Percentiles rank a stretch among this genome's conserved stretches.
These are phyloP conservation scores for Saussurea involucrata DNA, from an alignment of 129 eudicot genomes.

Conservation along the genomic window DNA sequence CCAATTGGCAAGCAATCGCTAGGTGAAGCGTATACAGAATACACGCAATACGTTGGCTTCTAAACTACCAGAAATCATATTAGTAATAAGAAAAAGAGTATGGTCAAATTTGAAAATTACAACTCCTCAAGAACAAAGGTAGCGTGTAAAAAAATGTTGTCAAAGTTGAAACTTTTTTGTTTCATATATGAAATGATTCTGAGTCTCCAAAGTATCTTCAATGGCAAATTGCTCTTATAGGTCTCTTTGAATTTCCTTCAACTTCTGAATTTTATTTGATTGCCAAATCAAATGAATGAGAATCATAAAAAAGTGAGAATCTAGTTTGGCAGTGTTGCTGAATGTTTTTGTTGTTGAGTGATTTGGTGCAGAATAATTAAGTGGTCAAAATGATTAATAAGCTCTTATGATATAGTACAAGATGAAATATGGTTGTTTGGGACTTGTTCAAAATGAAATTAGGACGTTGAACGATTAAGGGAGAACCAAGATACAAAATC, in stretches of 20 bases:
- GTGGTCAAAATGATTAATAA: no score
- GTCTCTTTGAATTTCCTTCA: neutral
- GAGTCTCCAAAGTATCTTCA: neutral
- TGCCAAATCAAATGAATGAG: neutral
- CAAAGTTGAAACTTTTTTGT: neutral
- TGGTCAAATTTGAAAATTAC: conserved; percentile 9
- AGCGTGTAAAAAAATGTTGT: conserved; percentile 10
- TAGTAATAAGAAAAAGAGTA: neutral
- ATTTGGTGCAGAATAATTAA: no score
- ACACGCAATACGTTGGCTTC: conserved; percentile 77
- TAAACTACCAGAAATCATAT: neutral
- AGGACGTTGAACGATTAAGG: no score
- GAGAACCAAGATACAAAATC: no score
- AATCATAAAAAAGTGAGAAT: no score
- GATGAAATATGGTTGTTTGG: no score
- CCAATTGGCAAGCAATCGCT: conserved; percentile 80
- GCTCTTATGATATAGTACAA: no score
- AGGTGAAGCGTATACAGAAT: conserved; percentile 74
- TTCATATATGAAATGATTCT: neutral
- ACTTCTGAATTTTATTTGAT: neutral
- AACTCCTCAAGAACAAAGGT: neutral
- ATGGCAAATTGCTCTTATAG: conserved; percentile 18
- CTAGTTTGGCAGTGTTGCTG: no score
- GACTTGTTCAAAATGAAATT: no score
- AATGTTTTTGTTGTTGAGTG: no score